Evolutionary conservation across 805 yeast genomes (phyloP).

Genomic region (Jamesozyma rosinii): DNA sequence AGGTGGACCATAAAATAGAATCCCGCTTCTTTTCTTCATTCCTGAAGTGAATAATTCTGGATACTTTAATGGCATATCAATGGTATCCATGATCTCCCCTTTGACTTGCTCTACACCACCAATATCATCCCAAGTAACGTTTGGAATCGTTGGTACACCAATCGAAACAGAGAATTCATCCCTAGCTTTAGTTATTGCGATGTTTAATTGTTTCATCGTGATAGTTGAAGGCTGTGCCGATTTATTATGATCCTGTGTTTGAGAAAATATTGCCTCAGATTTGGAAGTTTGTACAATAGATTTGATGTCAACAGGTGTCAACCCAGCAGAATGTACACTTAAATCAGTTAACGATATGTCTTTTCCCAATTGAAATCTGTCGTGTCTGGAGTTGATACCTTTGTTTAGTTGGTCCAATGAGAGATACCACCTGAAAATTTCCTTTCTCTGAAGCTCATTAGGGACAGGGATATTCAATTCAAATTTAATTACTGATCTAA

Average conservation of each 20-base stretch:
- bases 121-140: conserved; percentile 93
- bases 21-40: conserved; percentile 87
- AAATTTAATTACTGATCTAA: conserved; percentile 64
- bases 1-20: conserved; percentile 94
- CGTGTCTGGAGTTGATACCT: not conserved
- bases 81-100: conserved; percentile 87
- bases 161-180: conserved; percentile 85
- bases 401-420: conserved; percentile 24
- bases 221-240: conserved; percentile 28
- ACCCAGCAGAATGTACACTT: conserved; percentile 85
- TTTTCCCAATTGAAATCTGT: conserved; percentile 1
- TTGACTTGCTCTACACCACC: conserved; percentile 90
- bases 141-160: conserved; percentile 94
- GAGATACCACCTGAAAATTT: conserved; percentile 49
- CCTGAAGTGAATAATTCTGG: conserved; percentile 86
- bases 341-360: conserved; percentile 44
- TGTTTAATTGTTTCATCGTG: conserved; percentile 47
- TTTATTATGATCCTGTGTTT: not conserved
- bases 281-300: conserved; percentile 64
- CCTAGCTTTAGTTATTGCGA: conserved; percentile 61
- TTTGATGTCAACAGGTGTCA: conserved; percentile 72
- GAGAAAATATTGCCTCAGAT: conserved; percentile 36
- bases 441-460: conserved; percentile 58
- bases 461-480: conserved; percentile 75
- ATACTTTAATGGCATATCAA: conserved; percentile 88